Base-by-base conservation (phyloP, 305 asterid genomes). In the Solanum hybrid region DNA sequence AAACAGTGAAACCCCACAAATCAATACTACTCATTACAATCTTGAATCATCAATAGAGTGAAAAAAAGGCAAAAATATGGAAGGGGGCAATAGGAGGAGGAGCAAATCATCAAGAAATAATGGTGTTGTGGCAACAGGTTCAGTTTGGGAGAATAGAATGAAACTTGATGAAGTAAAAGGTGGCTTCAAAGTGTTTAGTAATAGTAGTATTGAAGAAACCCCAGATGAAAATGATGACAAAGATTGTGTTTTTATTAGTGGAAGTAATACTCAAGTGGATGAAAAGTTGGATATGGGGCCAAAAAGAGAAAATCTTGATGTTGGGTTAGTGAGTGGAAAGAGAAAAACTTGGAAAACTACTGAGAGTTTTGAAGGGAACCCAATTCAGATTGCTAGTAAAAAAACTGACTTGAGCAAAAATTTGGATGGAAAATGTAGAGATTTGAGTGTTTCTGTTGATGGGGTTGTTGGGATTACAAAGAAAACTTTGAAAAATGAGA, bases 81-180 rank as follows among this genome's bases (percentile, higher is more conserved):
- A 94, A 91, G 92, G 86, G 86, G 91, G 92, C 34, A 84, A 46
- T 84, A 92, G 91, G 56, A 91, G 96, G 77, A 94, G 93, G 89
- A 89, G 90, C 27, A 91, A 89, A 79, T 92, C 88, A 75, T 95
- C 96, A 51, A 96, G 93, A 93, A 88, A 32, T 42, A 42, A 81
- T 77, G 92, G 90, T 86, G 91, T 92, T 12, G 92, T 90, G 78
- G 94, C 85, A 2, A 34, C 94, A 90, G 98, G 96, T 56, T 96
- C 97, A 90, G 95, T 96, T 90, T 95, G 98, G 99, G 99, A 96
- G 91, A 94, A 92, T 89, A 92, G 98, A 91, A 95, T 95, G 95
- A 95, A 94, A 92, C 90, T 91, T 71, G 98, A 95, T 89, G 90
- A 94, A 82, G 91, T 95, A 89, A 94, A 94, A 93, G 98, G 98